phyloP scores from a whole-genome alignment of 371 early-diverging fungal genomes.

The Neoconidiobolus thromboides region DNA sequence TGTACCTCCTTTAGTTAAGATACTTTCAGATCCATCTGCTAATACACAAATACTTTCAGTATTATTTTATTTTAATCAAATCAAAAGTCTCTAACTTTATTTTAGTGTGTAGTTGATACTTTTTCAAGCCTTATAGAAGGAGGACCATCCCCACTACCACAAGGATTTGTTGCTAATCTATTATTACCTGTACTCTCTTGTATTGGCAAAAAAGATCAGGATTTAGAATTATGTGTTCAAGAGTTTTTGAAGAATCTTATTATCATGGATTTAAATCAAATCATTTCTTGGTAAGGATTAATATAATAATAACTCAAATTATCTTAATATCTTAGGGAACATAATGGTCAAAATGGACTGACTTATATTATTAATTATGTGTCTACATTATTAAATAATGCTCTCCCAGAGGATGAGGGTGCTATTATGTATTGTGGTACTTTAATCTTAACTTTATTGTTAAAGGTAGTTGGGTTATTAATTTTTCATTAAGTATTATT shows the following conservation, averaged over 20 bases:
- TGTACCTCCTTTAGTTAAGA: constrained; percentile 43
- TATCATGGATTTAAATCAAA: constrained; percentile 34
- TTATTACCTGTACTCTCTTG: constrained; percentile 1
- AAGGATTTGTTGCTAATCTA: constrained; percentile 28
- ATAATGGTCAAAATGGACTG: background rate
- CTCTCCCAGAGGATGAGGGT: too few relatives aligned
- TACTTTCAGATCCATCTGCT: constrained; percentile 23
- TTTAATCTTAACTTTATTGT: background rate
- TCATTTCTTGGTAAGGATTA: constrained; percentile 24
- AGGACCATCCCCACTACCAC: constrained; percentile 49
- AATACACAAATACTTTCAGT: constrained; percentile 30
- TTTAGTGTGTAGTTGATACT: constrained; percentile 50
- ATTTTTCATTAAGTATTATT: background rate
- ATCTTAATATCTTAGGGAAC: background rate
- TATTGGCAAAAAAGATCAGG: background rate
- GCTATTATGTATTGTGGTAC: background rate
- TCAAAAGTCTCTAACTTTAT: background rate
- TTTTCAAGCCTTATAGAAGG: constrained; percentile 37
- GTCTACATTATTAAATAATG: too few relatives aligned
- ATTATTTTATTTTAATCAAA: constrained; percentile 9
- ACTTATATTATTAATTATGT: background rate
- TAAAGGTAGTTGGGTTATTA: background rate
- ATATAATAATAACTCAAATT: too few relatives aligned
- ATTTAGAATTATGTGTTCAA: background rate
- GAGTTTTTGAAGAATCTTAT: constrained; percentile 21